These are phyloP conservation scores for Colletotrichum tanaceti DNA, from an alignment of 2,329 filamentous ascomycete genomes.

Conservation along the genomic window DNA sequence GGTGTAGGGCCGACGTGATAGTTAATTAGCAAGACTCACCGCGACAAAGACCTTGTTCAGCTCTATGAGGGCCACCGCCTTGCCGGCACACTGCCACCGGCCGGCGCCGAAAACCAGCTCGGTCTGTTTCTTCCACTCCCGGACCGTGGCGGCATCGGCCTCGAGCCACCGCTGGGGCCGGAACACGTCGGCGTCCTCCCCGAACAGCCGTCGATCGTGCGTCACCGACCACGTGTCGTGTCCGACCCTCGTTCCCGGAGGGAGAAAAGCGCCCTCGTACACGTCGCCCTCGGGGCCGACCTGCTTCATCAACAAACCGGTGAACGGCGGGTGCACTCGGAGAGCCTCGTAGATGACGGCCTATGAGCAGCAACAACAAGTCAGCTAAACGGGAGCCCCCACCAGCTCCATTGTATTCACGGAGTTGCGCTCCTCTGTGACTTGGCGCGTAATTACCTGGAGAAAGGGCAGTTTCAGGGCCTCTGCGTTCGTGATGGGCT, in stretches of 20 bases:
- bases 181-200: conserved; percentile 57
- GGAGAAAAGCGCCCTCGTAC: conserved; percentile 51
- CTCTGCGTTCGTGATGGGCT: conserved; percentile 50
- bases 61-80: conserved; percentile 57
- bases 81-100: conserved; percentile 57
- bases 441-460: conserved; percentile 14
- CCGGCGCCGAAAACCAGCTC: conserved; percentile 59
- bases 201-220: conserved; percentile 56
- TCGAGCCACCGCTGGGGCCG: conserved; percentile 62
- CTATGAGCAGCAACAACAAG: conserved; percentile 42
- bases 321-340: conserved; percentile 61
- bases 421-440: not conserved
- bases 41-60: conserved; percentile 57
- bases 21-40: too few species aligned
- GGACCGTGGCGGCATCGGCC: conserved; percentile 45
- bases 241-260: conserved; percentile 54
- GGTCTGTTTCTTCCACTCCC: conserved; percentile 49
- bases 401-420: not conserved
- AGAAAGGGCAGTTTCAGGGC: conserved; percentile 56
- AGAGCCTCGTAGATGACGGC: conserved; percentile 65
- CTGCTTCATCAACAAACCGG: conserved; percentile 61
- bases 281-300: conserved; percentile 56
- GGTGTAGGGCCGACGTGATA: too few species aligned
- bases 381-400: rapidly evolving
- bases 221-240: conserved; percentile 55